Base-by-base conservation (phyloP, 208 protist species). In the Angomonas deanei region DNA sequence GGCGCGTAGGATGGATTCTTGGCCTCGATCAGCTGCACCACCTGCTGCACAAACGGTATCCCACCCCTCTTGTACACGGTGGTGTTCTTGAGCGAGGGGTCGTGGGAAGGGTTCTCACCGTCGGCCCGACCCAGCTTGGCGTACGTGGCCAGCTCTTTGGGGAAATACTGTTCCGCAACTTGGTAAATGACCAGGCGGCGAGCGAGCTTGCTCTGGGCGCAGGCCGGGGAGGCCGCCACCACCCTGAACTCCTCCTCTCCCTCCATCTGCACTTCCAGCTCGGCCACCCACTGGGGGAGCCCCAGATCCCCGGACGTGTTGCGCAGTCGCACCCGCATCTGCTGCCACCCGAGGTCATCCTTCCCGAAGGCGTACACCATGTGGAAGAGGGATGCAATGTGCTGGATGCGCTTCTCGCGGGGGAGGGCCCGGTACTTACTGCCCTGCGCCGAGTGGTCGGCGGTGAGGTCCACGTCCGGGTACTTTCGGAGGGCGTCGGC, bases 301-400 rank as follows among this genome's bases (percentile, higher is more conserved):
- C 85, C 84, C 19, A 92, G 61, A 27, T 84, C 75, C 24, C 71
- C 74, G 11, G 78, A 82, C 0, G 74, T 61, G 70, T 91, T 93
- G 64, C 86, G 83, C 42, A 92, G 72, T 1, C 89, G 84, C 27
- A 96, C 70, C 19, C 89, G 81, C 50, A 81, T 73, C 62, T 92
- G 82, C 28, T 78, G 67, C 89, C 89, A 96, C 10, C 89, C 89
- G 17, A 93, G 75, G 70, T 96, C 89, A 64, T 96, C 86, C 68
- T 92, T 82, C 19, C 72, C 86, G 69, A 96, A 88, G 32, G 79
- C 78, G 38, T 68, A 42, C 47, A 96, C 76, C 39, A 93, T 76
- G 1, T 72, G 59, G 31, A 88, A 81, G 30, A 96, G 61, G 48
- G 74, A 80, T 6, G 63, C 64, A 8, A 96, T 80, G 73, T 91